phyloP scores from a whole-genome alignment of 805 yeast species.

The Lipomyces sp. region DNA sequence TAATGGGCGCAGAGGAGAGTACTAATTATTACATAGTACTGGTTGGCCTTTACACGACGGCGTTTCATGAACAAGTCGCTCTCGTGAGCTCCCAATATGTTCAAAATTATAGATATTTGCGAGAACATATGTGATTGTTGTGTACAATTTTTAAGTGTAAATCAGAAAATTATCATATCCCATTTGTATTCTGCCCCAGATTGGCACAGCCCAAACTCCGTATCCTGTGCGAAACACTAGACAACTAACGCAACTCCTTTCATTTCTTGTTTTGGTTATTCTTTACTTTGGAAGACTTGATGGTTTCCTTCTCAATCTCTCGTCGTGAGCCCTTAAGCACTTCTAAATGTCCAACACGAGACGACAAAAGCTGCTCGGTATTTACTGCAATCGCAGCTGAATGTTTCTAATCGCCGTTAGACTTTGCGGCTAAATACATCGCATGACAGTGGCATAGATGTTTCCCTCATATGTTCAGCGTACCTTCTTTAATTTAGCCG shows the following conservation, averaged over 20 bases:
- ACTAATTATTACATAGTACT: conserved; percentile 50
- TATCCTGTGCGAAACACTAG: not conserved
- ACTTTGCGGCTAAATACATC: conserved; percentile 43
- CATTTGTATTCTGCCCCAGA: not conserved
- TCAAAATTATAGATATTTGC: not conserved
- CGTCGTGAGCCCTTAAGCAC: conserved; percentile 88
- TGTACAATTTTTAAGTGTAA: not conserved
- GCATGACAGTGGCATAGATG: not conserved
- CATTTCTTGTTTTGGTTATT: conserved; percentile 10
- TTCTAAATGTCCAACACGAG: conserved; percentile 94
- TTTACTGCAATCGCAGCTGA: conserved; percentile 57
- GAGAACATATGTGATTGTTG: not conserved
- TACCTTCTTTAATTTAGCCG: conserved; percentile 49
- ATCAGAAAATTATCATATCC: not conserved
- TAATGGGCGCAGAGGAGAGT: not conserved
- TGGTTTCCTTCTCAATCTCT: conserved; percentile 68
- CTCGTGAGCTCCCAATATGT: conserved; percentile 40
- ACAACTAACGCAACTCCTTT: not conserved
- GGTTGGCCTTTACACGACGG: conserved; percentile 95
- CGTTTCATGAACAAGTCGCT: conserved; percentile 93
- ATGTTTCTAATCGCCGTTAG: conserved; percentile 54
- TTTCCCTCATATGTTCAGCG: not conserved
- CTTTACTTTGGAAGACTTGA: conserved; percentile 30
- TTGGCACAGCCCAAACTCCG: not conserved
- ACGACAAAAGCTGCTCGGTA: conserved; percentile 85